These are phyloP conservation scores for Clavariopsis aquatica DNA, from an alignment of 495 filamentous ascomycete genomes.

Conservation along the genomic window DNA sequence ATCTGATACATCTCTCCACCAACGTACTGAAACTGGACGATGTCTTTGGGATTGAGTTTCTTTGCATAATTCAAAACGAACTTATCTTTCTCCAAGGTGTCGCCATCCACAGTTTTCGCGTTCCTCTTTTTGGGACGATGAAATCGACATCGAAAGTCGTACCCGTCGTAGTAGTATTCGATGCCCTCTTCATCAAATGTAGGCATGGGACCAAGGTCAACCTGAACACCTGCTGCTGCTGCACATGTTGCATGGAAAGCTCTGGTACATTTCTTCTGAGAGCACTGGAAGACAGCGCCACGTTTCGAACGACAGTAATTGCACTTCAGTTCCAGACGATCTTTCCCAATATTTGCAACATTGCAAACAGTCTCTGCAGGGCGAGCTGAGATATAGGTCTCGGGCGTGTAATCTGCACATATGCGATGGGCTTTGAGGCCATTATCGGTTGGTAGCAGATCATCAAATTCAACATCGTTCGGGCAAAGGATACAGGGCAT, in stretches of 20 bases:
- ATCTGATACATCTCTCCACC: slow-evolving; percentile 65
- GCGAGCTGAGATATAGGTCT: slow-evolving; percentile 78
- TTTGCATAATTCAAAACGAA: slow-evolving; percentile 68
- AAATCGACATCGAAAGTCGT: slow-evolving; percentile 91
- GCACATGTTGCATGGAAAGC: slow-evolving; percentile 97
- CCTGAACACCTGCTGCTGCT: slow-evolving; percentile 82
- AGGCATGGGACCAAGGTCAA: slow-evolving; percentile 79
- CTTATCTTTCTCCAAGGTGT: slow-evolving; percentile 68
- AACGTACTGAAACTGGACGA: slow-evolving; percentile 85
- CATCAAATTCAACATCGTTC: slow-evolving; percentile 82
- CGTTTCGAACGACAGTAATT: slow-evolving; percentile 90
- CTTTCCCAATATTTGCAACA: slow-evolving; percentile 78
- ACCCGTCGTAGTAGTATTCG: slow-evolving; percentile 83
- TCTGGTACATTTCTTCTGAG: slow-evolving; percentile 87
- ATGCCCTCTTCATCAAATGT: slow-evolving; percentile 90
- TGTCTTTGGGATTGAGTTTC: slow-evolving; percentile 68
- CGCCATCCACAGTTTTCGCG: slow-evolving; percentile 65
- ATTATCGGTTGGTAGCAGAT: slow-evolving; percentile 83
- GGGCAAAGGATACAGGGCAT: slow-evolving; percentile 90
- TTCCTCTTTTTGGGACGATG: slow-evolving; percentile 89
- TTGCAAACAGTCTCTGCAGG: slow-evolving; percentile 76
- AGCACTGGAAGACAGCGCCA: slow-evolving; percentile 96
- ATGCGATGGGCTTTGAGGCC: slow-evolving; percentile 84
- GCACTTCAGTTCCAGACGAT: slow-evolving; percentile 86
- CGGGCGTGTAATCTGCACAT: slow-evolving; percentile 87